phyloP scores from a whole-genome alignment of 805 yeast species.

The Cyberlindnera nakhonratchasimensis region DNA sequence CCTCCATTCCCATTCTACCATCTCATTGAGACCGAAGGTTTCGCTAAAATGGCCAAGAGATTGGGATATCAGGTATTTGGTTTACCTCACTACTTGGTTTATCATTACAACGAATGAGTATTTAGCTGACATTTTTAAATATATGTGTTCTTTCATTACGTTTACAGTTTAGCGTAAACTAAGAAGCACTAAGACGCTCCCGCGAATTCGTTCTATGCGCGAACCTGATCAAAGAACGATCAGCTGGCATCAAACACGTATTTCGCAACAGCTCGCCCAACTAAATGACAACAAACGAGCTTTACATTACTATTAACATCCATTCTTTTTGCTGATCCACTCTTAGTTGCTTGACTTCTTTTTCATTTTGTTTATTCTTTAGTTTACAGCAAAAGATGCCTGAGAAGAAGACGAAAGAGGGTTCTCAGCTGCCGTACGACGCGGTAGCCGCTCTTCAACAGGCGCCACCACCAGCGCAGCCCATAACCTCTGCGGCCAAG shows the following conservation, averaged over 20 bases:
- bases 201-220: conserved; percentile 3
- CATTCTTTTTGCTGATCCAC: no score
- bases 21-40: conserved; percentile 96
- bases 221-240: not conserved
- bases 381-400: no score
- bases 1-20: conserved; percentile 98
- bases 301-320: no score
- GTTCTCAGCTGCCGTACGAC: not conserved
- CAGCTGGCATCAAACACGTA: not conserved
- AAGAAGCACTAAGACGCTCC: not conserved
- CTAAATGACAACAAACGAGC: no score
- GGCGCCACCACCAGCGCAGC: conserved; percentile 1
- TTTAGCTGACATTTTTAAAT: not conserved
- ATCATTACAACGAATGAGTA: conserved; percentile 74
- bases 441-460: conserved; percentile 1
- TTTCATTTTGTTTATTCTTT: no score
- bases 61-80: conserved; percentile 90
- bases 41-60: conserved; percentile 96
- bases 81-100: conserved; percentile 90
- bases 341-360: no score
- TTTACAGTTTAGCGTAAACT: not conserved
- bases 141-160: not conserved
- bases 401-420: not conserved
- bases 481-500: conserved; percentile 1
- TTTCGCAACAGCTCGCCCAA: no score